A percentile compares a stretch with the other conserved stretches of the same genome.
Conservation (phyloP, 1,284 basidiomycete species). For the Agaricales sp. region DNA sequence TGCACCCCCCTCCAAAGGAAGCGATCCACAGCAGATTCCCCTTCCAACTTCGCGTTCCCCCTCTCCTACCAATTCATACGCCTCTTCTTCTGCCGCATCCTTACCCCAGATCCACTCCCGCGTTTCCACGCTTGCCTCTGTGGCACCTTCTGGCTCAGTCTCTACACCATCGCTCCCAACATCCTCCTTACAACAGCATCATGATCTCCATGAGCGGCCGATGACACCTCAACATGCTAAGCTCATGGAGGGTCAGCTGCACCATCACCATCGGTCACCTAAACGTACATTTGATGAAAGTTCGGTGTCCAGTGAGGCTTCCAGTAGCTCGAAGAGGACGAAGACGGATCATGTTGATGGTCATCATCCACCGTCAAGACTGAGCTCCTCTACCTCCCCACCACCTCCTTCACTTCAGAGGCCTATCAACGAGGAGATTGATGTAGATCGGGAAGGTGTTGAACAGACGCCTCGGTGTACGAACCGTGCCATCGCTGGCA, state of each 20-base stretch:
- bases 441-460: background rate
- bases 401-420: background rate
- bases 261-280: background rate
- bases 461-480: background rate
- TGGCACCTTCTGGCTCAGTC: background rate
- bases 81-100: conserved; percentile 17
- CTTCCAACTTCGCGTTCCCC: conserved; percentile 35
- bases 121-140: background rate
- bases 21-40: conserved; percentile 23
- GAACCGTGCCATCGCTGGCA: background rate
- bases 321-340: conserved; percentile 1
- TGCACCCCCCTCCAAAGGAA: conserved; percentile 13
- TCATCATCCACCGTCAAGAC: background rate
- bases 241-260: background rate
- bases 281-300: conserved; percentile 1
- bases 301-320: background rate
- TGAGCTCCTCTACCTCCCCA: background rate
- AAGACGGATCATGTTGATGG: background rate
- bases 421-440: background rate
- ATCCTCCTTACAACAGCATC: conserved; percentile 17
- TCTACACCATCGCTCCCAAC: conserved; percentile 17
- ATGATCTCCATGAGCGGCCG: conserved; percentile 25
- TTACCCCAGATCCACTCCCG: conserved; percentile 8
- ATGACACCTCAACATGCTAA: conserved; percentile 30
- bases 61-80: conserved; percentile 23